Conservation (phyloP, 441 rosid species). For the Jatropha podagrica region DNA sequence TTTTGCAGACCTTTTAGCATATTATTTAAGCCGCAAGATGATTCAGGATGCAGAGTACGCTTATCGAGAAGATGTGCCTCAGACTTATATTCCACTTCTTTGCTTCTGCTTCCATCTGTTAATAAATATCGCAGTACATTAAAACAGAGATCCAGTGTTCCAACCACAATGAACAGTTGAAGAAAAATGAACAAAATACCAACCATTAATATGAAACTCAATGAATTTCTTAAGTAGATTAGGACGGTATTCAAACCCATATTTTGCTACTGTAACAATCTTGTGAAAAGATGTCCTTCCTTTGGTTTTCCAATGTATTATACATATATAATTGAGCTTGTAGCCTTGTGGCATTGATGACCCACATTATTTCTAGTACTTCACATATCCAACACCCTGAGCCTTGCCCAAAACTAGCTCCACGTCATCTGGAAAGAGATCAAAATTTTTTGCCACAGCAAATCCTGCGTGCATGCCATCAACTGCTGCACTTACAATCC, state of each 20-base stretch:
- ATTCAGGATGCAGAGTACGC: no score
- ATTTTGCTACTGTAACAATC: background rate
- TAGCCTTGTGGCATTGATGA: background rate
- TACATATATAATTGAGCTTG: background rate
- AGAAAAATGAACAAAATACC: background rate
- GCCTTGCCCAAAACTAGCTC: slow-evolving; percentile 70
- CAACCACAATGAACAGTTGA: background rate
- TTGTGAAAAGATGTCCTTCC: background rate
- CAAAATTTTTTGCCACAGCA: slow-evolving; percentile 69
- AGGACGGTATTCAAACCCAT: background rate
- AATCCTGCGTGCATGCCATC: slow-evolving; percentile 90
- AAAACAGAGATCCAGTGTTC: background rate
- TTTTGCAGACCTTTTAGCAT: background rate
- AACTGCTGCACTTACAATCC: slow-evolving; percentile 95
- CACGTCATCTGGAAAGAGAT: slow-evolving; percentile 49
- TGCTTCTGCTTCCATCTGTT: slow-evolving; percentile 6
- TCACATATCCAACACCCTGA: slow-evolving; percentile 52
- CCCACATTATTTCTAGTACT: slow-evolving; percentile 36
- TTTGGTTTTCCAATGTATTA: background rate
- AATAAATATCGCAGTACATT: no score
- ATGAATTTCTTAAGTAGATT: background rate
- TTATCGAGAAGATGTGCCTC: no score
- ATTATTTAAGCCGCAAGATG: no score
- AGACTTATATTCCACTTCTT: background rate
- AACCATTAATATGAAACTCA: background rate